A percentile compares a stretch with the other conserved stretches of the same genome.
Evolutionary conservation across 176 grass and related monocot genomes (phyloP).

Genomic region (Juncus inflexus): DNA sequence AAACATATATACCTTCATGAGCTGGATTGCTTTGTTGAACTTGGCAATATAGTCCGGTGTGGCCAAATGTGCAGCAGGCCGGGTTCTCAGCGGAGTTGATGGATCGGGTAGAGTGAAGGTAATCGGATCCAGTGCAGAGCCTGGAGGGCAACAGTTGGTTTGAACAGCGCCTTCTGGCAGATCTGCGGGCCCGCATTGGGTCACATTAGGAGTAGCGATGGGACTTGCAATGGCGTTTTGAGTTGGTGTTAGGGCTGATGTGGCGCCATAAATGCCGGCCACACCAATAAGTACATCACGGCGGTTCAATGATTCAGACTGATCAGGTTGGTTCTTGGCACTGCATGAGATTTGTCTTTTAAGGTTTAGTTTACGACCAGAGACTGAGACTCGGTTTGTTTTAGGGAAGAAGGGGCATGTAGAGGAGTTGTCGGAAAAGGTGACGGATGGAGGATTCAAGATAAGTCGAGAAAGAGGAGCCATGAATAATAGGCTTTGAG

Average conservation of each 20-base stretch:
- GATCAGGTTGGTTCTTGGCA: neutral
- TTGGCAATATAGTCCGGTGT: slow-evolving; percentile 24
- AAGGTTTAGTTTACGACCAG: neutral
- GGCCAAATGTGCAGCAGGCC: slow-evolving; percentile 27
- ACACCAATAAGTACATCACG: slow-evolving; percentile 29
- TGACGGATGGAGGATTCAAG: slow-evolving; percentile 1
- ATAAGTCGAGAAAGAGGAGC: slow-evolving; percentile 18
- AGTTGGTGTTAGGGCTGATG: slow-evolving; percentile 7
- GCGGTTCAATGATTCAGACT: slow-evolving; percentile 19
- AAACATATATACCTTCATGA: slow-evolving; percentile 17
- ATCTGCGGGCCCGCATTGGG: slow-evolving; percentile 15
- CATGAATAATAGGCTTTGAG: slow-evolving; percentile 6
- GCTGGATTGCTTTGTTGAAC: slow-evolving; percentile 21
- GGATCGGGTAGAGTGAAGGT: slow-evolving; percentile 21
- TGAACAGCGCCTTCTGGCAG: slow-evolving; percentile 25
- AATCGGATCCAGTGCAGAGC: slow-evolving; percentile 8
- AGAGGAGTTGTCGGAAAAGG: slow-evolving; percentile 14
- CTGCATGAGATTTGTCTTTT: slow-evolving; percentile 10
- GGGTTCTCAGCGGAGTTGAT: slow-evolving; percentile 22
- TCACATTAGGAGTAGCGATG: slow-evolving; percentile 27
- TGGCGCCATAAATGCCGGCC: slow-evolving; percentile 25
- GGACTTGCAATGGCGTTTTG: slow-evolving; percentile 23
- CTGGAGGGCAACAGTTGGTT: slow-evolving; percentile 42
- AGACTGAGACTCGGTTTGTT: slow-evolving; percentile 3
- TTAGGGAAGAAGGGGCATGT: slow-evolving; percentile 20